phyloP scores from a whole-genome alignment of 2,329 filamentous ascomycete species.

The Ophiocordyceps polyrhachis-furcata region DNA sequence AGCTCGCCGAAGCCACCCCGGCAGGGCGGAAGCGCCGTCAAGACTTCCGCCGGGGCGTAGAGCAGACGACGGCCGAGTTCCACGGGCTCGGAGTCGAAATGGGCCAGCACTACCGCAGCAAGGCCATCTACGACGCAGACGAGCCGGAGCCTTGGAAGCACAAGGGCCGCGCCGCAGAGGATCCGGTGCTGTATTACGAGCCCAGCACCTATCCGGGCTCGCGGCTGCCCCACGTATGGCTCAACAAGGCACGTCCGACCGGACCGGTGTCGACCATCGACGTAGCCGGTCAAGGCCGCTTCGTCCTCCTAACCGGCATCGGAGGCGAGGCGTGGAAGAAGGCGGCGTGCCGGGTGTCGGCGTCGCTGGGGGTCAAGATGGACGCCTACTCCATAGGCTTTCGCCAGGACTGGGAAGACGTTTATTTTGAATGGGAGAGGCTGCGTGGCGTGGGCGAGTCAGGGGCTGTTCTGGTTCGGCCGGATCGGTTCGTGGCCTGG shows the following conservation, averaged over 20 bases:
- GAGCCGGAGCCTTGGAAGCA: conserved; percentile 9
- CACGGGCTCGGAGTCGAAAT: conserved; percentile 39
- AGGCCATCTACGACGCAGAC: conserved; percentile 25
- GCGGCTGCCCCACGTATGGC: conserved; percentile 43
- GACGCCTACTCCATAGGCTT: conserved; percentile 34
- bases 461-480: conserved; percentile 37
- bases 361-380: conserved; percentile 25
- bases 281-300: conserved; percentile 35
- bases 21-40: conserved; percentile 19
- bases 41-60: conserved; percentile 21
- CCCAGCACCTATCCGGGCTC: conserved; percentile 38
- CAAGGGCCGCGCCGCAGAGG: conserved; percentile 8
- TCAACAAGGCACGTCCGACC: conserved; percentile 28
- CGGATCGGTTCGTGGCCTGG: conserved; percentile 42
- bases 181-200: conserved; percentile 23
- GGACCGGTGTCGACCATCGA: conserved; percentile 37
- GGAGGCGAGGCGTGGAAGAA: conserved; percentile 34
- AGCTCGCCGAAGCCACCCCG: conserved; percentile 19
- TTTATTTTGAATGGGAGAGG: conserved; percentile 40
- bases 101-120: conserved; percentile 33
- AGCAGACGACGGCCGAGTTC: conserved; percentile 26
- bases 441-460: conserved; percentile 35
- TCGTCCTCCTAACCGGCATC: conserved; percentile 32
- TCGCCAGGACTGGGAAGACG: conserved; percentile 39
- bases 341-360: conserved; percentile 22